Conservation (phyloP, 805 yeast species). For the Scheffersomyces lignosus region DNA sequence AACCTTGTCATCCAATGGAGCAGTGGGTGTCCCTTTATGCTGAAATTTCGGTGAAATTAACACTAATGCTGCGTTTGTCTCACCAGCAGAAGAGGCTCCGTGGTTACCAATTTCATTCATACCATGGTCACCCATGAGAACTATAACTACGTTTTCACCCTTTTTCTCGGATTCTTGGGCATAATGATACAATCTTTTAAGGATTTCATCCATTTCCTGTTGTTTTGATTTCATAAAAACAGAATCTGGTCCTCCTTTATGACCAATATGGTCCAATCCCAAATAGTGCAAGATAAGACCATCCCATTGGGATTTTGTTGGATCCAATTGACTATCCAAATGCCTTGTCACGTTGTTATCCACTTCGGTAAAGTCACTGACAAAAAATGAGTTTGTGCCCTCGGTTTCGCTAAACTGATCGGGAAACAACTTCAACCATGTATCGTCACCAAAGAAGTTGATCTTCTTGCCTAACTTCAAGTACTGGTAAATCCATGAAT, state of each 20-base stretch:
- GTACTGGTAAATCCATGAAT: conserved; percentile 85
- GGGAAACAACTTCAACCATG: conserved; percentile 93
- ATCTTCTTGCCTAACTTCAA: conserved; percentile 38
- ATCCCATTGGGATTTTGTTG: conserved; percentile 62
- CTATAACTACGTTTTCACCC: conserved; percentile 53
- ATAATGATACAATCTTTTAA: conserved; percentile 48
- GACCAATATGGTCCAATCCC: conserved; percentile 97
- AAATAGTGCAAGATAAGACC: conserved; percentile 83
- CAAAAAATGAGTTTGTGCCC: conserved; percentile 93
- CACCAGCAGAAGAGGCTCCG: conserved; percentile 93
- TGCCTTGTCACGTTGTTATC: conserved; percentile 93
- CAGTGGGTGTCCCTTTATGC: conserved; percentile 14
- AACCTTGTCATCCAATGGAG: conserved; percentile 39
- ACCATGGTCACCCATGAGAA: conserved; percentile 92
- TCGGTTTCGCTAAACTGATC: conserved; percentile 62
- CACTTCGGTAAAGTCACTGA: conserved; percentile 91
- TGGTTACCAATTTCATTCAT: conserved; percentile 96
- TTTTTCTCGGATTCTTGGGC: conserved; percentile 14
- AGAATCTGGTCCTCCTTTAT: conserved; percentile 89
- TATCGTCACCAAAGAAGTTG: conserved; percentile 95
- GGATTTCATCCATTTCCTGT: conserved; percentile 76
- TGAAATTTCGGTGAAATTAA: conserved; percentile 64
- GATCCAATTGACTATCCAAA: conserved; percentile 55
- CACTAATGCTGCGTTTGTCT: conserved; percentile 81
- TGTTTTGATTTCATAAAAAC: conserved; percentile 81